Evolutionary conservation across 2,329 filamentous ascomycete species (phyloP), one percentile per base, ranked within the genome.

Genomic region (Byssoonygena ceratinophila): DNA sequence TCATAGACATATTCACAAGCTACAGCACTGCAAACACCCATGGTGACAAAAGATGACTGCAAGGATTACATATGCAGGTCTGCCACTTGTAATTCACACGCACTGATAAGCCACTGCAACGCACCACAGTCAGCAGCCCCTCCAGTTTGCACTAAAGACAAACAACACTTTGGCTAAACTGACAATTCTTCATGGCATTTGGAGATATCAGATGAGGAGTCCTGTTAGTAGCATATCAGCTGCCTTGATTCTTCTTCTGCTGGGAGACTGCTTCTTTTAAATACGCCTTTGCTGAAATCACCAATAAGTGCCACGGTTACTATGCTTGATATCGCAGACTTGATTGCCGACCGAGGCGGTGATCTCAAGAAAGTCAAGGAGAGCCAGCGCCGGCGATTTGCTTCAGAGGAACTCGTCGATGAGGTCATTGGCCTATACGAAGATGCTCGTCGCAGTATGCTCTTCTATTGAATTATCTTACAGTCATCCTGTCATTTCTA

Each of bases 291-390:
- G 16, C 39, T 16, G 32, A 29, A 3, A 1, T 20, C 3, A 36
- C 23, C 18, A 11, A 5, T 20, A n/a, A 34, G 12, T 3, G 5
- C 39, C 23, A 5, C 16, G 12, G 11, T 12, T 6, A 52, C 14
- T n/a, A 88, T 88, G 84, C 76, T 88, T 60, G 86, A 90, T 74
- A 76, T 88, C 52, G 76, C 79, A 61, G 85, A 90, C 66, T 88
- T 91, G 67, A 84, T 91, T 64, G 72, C 79, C 66, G 88, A 96
- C 71, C 85, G 89, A 62, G 92, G 91, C 60, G 92, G 92, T 61
- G 82, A 97, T 72, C 87, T 89, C 14, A 85, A 94, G 66, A 84
- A 83, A 74, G 92, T 98, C 71, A 85, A 86, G 69, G 88, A 96
- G 70, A 92, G 85, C 59, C 92, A 98, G 72, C 81, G 85, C 61